These are phyloP conservation scores for Saitozyma podzolica DNA, from an alignment of 768 basidiomycete species.

Conservation along the genomic window DNA sequence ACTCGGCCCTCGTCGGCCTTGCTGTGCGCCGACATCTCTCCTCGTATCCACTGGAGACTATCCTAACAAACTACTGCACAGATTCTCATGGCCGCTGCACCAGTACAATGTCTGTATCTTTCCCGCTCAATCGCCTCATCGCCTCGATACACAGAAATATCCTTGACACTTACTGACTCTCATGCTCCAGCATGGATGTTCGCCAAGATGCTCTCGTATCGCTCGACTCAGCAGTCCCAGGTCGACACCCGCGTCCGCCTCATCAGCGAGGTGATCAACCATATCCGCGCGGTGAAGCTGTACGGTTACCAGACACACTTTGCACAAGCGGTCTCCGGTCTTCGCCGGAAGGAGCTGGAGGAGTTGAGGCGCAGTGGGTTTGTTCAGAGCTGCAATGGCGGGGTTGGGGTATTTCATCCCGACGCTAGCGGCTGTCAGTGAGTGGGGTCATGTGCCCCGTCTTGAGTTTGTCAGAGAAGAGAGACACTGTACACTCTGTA, in stretches of 20 bases:
- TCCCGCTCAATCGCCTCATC: no score
- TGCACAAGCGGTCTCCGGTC: slow-evolving; percentile 23
- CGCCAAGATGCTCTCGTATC: slow-evolving; percentile 37
- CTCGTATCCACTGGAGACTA: background rate
- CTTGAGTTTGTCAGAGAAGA: no score
- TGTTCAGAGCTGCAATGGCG: slow-evolving; percentile 6
- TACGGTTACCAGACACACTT: slow-evolving; percentile 61
- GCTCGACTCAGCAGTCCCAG: slow-evolving; percentile 56
- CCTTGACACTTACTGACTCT: background rate
- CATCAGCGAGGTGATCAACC: slow-evolving; percentile 60
- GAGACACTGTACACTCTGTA: no score
- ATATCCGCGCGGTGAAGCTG: slow-evolving; percentile 65
- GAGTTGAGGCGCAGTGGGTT: slow-evolving; percentile 12
- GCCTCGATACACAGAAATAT: no score
- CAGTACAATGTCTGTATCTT: slow-evolving; percentile 55
- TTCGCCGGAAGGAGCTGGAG: slow-evolving; percentile 28
- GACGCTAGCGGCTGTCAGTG: slow-evolving; percentile 57
- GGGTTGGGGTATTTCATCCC: slow-evolving; percentile 57
- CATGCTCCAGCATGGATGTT: slow-evolving; percentile 54
- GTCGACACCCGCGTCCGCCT: slow-evolving; percentile 61
- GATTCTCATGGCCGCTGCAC: slow-evolving; percentile 61
- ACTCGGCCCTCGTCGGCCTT: slow-evolving; percentile 65
- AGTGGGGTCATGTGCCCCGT: slow-evolving; percentile 4
- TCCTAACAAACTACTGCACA: slow-evolving; percentile 38
- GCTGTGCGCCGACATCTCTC: slow-evolving; percentile 13